Percentiles rank a stretch among this genome's conserved stretches.
Evolutionary conservation across 2,329 filamentous ascomycete genomes (phyloP).

Genomic region (Fusarium setosum): DNA sequence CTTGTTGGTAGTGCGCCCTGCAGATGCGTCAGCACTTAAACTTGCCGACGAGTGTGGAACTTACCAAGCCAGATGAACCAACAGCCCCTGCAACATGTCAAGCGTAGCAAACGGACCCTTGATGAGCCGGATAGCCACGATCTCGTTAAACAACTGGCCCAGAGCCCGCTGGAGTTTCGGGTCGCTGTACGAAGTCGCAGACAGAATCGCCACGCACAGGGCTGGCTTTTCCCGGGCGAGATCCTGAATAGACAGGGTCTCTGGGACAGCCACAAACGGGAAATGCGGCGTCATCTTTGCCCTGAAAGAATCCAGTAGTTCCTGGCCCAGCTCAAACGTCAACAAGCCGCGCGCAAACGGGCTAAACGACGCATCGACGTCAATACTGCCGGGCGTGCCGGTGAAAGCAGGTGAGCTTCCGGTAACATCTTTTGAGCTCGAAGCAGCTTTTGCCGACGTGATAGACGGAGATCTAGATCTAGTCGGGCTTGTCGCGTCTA

Average conservation of each 20-base stretch:
- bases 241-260: constrained; percentile 24
- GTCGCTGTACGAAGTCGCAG: constrained; percentile 37
- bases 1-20: constrained; percentile 49
- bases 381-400: constrained; percentile 17
- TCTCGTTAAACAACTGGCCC: constrained; percentile 42
- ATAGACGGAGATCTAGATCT: constrained; percentile 31
- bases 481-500: constrained; percentile 17
- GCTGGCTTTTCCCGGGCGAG: constrained; percentile 38
- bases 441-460: constrained; percentile 5
- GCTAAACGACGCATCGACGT: constrained; percentile 29
- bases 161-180: constrained; percentile 40
- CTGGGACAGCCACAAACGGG: constrained; percentile 44
- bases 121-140: constrained; percentile 38
- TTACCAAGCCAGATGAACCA: constrained; percentile 48
- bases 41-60: not conserved
- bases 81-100: constrained; percentile 46
- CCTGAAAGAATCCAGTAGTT: constrained; percentile 40
- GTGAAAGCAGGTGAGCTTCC: constrained; percentile 5
- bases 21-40: constrained; percentile 11
- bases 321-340: constrained; percentile 37
- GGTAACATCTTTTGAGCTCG: constrained; percentile 7
- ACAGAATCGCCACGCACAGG: constrained; percentile 45
- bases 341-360: constrained; percentile 40
- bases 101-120: constrained; percentile 41
- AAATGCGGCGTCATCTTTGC: constrained; percentile 43